These are phyloP conservation scores for Myriosclerotinia scirpicola DNA, from an alignment of 2,329 filamentous ascomycete species.

Conservation along the genomic window DNA sequence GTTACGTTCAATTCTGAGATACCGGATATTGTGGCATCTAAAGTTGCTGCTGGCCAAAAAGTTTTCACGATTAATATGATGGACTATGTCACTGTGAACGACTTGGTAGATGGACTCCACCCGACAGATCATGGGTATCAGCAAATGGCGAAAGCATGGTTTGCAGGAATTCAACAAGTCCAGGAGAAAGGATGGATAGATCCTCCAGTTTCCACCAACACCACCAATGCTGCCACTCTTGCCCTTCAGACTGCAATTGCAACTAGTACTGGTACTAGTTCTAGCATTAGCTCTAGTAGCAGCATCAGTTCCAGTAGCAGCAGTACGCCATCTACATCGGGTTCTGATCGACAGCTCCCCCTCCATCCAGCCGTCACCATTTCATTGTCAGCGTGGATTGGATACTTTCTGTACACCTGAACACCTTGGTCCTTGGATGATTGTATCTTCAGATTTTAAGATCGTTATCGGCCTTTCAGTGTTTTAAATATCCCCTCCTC, in stretches of 20 bases:
- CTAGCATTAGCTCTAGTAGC: not conserved
- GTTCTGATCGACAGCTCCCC: not conserved
- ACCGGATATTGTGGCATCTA: conserved; percentile 25
- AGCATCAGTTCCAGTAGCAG: not conserved
- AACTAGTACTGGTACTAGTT: not conserved
- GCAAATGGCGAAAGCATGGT: conserved; percentile 29
- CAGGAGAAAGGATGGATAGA: conserved; percentile 19
- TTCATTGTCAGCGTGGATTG: not conserved
- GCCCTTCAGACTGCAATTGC: not conserved
- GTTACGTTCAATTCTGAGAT: conserved; percentile 29
- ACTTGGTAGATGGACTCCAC: conserved; percentile 29
- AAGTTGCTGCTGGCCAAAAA: conserved; percentile 21
- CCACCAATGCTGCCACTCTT: not conserved
- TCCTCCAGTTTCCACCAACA: not conserved
- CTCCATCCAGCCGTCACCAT: not conserved
- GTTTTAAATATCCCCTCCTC: no score
- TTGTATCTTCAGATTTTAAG: not conserved
- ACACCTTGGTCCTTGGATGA: not conserved
- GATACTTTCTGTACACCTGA: not conserved
- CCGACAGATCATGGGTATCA: conserved; percentile 31
- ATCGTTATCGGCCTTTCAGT: accelerated
- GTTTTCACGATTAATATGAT: conserved; percentile 27
- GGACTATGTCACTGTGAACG: conserved; percentile 19
- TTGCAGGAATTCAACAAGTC: conserved; percentile 21
- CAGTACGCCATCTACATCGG: not conserved